Evolutionary conservation across 2,329 filamentous ascomycete species (phyloP).

Genomic region (Verticillium zaregamsianum): DNA sequence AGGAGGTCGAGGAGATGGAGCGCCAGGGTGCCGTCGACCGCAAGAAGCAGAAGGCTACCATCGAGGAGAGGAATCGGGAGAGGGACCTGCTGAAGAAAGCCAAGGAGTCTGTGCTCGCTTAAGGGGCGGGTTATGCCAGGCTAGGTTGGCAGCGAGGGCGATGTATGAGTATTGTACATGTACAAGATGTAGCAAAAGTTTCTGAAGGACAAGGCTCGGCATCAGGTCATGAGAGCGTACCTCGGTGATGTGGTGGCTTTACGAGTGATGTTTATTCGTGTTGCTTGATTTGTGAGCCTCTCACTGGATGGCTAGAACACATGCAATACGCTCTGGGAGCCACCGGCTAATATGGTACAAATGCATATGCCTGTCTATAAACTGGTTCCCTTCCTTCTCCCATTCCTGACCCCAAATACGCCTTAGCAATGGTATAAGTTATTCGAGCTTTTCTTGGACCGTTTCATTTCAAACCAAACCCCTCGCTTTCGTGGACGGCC

Average conservation of each 20-base stretch:
- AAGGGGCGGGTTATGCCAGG: background rate
- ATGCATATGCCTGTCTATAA: background rate
- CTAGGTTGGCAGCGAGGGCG: background rate
- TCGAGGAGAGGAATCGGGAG: conserved; percentile 58
- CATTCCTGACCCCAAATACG: background rate
- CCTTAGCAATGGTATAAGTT: background rate
- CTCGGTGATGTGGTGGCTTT: background rate
- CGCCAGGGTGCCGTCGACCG: conserved; percentile 51
- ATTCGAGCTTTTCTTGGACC: background rate
- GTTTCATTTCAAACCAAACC: conserved; percentile 77
- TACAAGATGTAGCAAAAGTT: background rate
- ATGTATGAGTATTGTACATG: conserved; percentile 4
- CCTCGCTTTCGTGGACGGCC: conserved; percentile 85
- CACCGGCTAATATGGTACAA: background rate
- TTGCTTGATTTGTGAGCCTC: background rate
- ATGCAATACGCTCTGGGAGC: background rate
- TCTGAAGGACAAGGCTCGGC: background rate
- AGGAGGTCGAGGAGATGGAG: conserved; percentile 50
- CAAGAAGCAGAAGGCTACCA: conserved; percentile 40
- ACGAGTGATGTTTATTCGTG: background rate
- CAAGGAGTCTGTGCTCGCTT: conserved; percentile 15
- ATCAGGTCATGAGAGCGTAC: background rate
- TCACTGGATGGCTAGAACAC: background rate
- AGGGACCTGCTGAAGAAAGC: conserved; percentile 43
- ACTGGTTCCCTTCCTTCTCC: background rate